A percentile compares a stretch with the other conserved stretches of the same genome.
Conservation (phyloP, 73 alveolate species). For the Paramecium pentaurelia region DNA sequence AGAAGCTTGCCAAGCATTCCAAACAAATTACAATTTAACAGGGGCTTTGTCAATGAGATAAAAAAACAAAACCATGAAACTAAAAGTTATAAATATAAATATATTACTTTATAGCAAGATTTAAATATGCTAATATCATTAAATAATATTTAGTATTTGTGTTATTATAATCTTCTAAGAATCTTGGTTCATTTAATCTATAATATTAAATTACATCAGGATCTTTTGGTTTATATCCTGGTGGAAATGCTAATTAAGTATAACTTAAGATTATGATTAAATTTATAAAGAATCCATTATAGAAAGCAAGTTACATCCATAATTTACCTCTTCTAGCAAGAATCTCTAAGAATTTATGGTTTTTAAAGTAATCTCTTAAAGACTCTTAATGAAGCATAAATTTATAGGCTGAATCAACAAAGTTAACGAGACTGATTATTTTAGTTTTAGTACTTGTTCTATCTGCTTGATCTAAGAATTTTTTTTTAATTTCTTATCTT, state of each 20-base stretch:
- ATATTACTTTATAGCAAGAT: background rate
- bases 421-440: background rate
- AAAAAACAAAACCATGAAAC: constrained; percentile 6
- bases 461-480: constrained; percentile 5
- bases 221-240: background rate
- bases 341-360: background rate
- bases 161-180: background rate
- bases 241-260: constrained; percentile 11
- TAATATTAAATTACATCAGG: background rate
- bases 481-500: background rate
- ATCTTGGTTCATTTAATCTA: background rate
- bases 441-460: constrained; percentile 25
- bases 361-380: background rate
- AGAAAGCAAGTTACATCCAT: constrained; percentile 24
- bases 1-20: constrained; percentile 26
- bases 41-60: constrained; percentile 48
- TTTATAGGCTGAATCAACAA: background rate
- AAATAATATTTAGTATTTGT: background rate
- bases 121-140: background rate
- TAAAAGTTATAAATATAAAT: background rate
- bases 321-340: constrained; percentile 49
- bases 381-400: background rate
- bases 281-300: background rate
- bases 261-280: background rate
- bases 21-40: background rate